Conservation (phyloP, 805 yeast genomes). For the Hanseniaspora taiwanica region DNA sequence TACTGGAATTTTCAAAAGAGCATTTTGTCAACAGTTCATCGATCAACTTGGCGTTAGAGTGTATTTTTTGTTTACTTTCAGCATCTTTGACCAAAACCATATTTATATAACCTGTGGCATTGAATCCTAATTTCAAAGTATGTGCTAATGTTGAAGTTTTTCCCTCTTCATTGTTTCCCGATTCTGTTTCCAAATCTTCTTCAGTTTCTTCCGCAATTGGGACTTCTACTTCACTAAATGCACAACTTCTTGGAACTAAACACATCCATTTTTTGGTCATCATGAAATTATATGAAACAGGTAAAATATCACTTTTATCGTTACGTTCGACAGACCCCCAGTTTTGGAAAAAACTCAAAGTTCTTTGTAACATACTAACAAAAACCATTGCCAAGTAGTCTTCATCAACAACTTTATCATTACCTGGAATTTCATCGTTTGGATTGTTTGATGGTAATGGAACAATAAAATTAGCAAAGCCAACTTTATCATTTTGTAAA, state of each 20-base stretch:
- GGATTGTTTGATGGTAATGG: conserved; percentile 37
- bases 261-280: conserved; percentile 77
- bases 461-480: conserved; percentile 75
- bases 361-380: conserved; percentile 57
- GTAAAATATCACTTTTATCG: conserved; percentile 15
- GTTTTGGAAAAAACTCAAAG: conserved; percentile 53
- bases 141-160: too few relatives aligned
- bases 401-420: conserved; percentile 34
- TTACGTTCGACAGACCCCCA: conserved; percentile 24
- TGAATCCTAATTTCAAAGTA: conserved; percentile 42
- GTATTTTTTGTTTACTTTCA: conserved; percentile 16
- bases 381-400: conserved; percentile 56
- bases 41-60: conserved; percentile 2
- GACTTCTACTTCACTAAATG: conserved; percentile 3
- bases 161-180: too few relatives aligned
- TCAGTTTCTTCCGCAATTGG: conserved; percentile 20
- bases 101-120: conserved; percentile 74
- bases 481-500: conserved; percentile 41
- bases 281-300: conserved; percentile 63
- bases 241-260: conserved; percentile 57
- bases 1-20: conserved; percentile 54
- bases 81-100: conserved; percentile 61
- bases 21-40: conserved; percentile 27
- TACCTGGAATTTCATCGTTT: conserved; percentile 16
- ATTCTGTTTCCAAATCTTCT: too few relatives aligned